A percentile compares a stretch with the other conserved stretches of the same genome.
These are phyloP conservation scores for Dioszegia aurantiaca DNA, from an alignment of 768 basidiomycete genomes.

Conservation along the genomic window DNA sequence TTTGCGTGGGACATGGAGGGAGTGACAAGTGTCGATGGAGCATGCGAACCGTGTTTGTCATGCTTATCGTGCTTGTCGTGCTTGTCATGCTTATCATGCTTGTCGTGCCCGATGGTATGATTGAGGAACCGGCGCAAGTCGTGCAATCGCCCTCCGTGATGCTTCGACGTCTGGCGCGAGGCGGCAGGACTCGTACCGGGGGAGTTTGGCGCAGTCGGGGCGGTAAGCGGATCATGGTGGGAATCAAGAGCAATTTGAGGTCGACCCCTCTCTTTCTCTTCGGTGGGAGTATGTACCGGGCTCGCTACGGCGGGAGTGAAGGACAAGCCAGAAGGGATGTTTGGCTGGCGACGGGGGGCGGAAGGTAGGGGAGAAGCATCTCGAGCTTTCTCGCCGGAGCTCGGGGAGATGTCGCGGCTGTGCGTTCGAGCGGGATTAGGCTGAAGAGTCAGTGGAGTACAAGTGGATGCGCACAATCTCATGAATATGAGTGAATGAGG, in stretches of 20 bases:
- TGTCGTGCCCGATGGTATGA: conserved; percentile 73
- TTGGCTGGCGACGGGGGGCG: conserved; percentile 25
- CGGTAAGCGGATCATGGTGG: conserved; percentile 13
- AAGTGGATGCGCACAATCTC: neutral
- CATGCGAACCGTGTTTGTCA: conserved; percentile 4
- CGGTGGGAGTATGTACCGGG: conserved; percentile 9
- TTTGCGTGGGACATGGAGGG: conserved; percentile 32
- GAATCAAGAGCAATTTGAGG: conserved; percentile 2
- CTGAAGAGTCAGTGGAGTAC: neutral
- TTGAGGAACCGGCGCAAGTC: conserved; percentile 95
- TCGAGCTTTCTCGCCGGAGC: conserved; percentile 13
- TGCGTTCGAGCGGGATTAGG: conserved; percentile 13
- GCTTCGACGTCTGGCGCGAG: conserved; percentile 53
- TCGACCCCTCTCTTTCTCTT: neutral
- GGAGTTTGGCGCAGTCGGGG: conserved; percentile 44
- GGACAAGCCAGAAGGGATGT: conserved; percentile 39
- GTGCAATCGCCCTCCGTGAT: conserved; percentile 68
- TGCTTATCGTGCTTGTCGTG: conserved; percentile 13
- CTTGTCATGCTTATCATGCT: conserved; percentile 32
- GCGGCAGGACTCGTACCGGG: conserved; percentile 48
- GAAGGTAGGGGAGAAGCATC: conserved; percentile 8
- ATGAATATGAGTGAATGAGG: neutral
- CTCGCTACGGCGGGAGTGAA: conserved; percentile 43
- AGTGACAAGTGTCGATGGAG: conserved; percentile 20
- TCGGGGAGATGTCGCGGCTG: conserved; percentile 17